Evolutionary conservation across 2,329 filamentous ascomycete genomes (phyloP).

Genomic region (Ophiobolus disseminans): DNA sequence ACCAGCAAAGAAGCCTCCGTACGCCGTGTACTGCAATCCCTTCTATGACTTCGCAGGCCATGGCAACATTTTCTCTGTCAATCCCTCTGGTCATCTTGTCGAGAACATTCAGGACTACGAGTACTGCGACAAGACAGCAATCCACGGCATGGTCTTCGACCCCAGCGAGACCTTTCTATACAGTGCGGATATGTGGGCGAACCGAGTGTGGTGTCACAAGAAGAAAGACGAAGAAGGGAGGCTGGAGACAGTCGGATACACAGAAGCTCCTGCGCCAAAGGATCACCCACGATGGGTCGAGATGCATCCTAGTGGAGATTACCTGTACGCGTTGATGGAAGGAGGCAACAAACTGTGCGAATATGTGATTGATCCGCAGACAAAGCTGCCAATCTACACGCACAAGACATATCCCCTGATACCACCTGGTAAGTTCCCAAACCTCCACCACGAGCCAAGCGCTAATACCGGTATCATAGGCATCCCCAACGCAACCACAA

Average conservation of each 20-base stretch:
- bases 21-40: constrained; percentile 86
- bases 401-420: constrained; percentile 79
- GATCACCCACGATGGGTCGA: constrained; percentile 92
- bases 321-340: constrained; percentile 88
- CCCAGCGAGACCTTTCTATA: constrained; percentile 76
- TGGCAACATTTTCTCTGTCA: constrained; percentile 76
- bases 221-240: constrained; percentile 68
- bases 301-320: constrained; percentile 77
- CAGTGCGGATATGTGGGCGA: constrained; percentile 77
- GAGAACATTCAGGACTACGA: constrained; percentile 75
- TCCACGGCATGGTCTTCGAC: constrained; percentile 85
- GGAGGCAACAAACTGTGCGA: constrained; percentile 84
- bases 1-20: constrained; percentile 77
- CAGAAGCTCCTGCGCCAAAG: constrained; percentile 71
- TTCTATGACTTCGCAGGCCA: constrained; percentile 87
- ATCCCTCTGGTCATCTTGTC: constrained; percentile 63
- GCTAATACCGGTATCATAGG: constrained; percentile 28
- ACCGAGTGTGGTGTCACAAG: constrained; percentile 85
- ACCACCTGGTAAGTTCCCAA: constrained; percentile 68
- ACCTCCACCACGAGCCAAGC: not conserved
- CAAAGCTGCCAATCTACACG: constrained; percentile 79
- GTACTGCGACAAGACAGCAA: constrained; percentile 72
- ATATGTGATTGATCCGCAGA: constrained; percentile 77
- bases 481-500: constrained; percentile 59
- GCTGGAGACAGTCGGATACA: constrained; percentile 72